A percentile compares a stretch with the other conserved stretches of the same genome.
Evolutionary conservation across 1,284 basidiomycete species (phyloP).

Genomic region (Apiotrichum brassicae): DNA sequence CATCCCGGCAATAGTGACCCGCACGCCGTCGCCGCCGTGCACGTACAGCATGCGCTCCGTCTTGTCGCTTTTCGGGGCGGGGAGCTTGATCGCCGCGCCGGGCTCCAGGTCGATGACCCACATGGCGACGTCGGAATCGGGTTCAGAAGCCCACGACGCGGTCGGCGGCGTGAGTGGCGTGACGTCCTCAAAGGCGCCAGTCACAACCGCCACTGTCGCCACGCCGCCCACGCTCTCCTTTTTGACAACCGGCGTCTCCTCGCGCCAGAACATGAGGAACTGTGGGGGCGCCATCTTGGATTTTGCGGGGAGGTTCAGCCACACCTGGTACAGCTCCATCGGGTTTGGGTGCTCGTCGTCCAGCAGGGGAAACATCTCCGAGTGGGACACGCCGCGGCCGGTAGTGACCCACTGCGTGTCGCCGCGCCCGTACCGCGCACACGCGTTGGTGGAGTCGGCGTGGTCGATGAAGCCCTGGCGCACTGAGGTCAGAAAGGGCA

Average conservation of each 20-base stretch:
- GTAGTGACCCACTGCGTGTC: slow-evolving; percentile 95
- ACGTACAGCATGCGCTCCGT: slow-evolving; percentile 16
- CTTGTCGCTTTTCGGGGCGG: slow-evolving; percentile 3
- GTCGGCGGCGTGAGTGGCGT: slow-evolving; percentile 5
- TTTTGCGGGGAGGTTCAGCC: slow-evolving; percentile 16
- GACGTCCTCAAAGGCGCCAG: slow-evolving; percentile 13
- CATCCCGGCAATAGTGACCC: slow-evolving; percentile 10
- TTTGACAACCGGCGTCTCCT: slow-evolving; percentile 8
- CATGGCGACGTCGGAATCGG: slow-evolving; percentile 12
- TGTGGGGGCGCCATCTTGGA: slow-evolving; percentile 11
- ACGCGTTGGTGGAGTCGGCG: slow-evolving; percentile 15
- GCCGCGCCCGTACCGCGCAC: slow-evolving; percentile 50
- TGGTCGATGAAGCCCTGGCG: slow-evolving; percentile 13
- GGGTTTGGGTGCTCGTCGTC: slow-evolving; percentile 6
- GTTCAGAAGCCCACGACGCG: slow-evolving; percentile 11
- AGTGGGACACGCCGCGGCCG: slow-evolving; percentile 61
- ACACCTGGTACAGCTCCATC: slow-evolving; percentile 14
- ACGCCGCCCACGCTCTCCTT: slow-evolving; percentile 7
- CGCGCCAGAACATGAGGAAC: slow-evolving; percentile 15
- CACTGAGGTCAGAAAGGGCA: neutral
- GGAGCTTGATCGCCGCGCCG: slow-evolving; percentile 9
- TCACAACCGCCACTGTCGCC: slow-evolving; percentile 6
- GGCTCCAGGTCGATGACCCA: slow-evolving; percentile 16
- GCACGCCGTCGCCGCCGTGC: slow-evolving; percentile 5
- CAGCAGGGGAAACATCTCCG: slow-evolving; percentile 57